These are phyloP conservation scores for Candida jianshihensis DNA, from an alignment of 805 yeast species.

Conservation along the genomic window DNA sequence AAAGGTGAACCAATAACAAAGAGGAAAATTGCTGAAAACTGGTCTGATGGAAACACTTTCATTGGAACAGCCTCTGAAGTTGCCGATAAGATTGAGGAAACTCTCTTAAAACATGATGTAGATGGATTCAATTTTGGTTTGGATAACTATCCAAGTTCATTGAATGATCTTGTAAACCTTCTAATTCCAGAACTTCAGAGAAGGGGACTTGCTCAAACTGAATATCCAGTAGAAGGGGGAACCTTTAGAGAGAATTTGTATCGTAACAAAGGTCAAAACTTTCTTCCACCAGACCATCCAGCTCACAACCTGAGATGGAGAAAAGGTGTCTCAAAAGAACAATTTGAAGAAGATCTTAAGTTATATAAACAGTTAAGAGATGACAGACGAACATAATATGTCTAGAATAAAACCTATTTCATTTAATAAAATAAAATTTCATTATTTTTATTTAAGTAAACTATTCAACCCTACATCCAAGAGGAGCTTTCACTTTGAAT, in stretches of 20 bases:
- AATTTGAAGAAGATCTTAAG: constrained; percentile 2
- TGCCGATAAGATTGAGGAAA: constrained; percentile 29
- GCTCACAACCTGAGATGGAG: constrained; percentile 12
- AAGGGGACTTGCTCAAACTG: constrained; percentile 28
- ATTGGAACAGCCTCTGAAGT: constrained; percentile 29
- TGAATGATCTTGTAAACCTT: constrained; percentile 29
- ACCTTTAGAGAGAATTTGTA: constrained; percentile 28
- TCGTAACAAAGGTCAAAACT: constrained; percentile 21
- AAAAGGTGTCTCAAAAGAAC: not conserved
- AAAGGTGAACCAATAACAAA: constrained; percentile 17
- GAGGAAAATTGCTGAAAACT: constrained; percentile 21
- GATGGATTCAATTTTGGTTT: constrained; percentile 36
- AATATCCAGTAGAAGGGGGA: constrained; percentile 26
- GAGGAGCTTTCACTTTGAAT: constrained; percentile 37
- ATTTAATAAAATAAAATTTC: not conserved
- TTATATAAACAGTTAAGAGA: too few species aligned
- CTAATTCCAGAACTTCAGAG: constrained; percentile 27
- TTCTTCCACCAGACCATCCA: constrained; percentile 18
- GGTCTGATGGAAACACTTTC: constrained; percentile 29
- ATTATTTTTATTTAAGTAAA: not conserved
- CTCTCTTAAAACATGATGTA: constrained; percentile 31
- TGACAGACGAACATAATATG: too few species aligned
- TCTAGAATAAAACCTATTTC: not conserved
- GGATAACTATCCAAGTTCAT: constrained; percentile 29
- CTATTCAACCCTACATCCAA: constrained; percentile 28